Conservation (phyloP, 2,329 filamentous ascomycete species). For the Penicillium sumatraense region DNA sequence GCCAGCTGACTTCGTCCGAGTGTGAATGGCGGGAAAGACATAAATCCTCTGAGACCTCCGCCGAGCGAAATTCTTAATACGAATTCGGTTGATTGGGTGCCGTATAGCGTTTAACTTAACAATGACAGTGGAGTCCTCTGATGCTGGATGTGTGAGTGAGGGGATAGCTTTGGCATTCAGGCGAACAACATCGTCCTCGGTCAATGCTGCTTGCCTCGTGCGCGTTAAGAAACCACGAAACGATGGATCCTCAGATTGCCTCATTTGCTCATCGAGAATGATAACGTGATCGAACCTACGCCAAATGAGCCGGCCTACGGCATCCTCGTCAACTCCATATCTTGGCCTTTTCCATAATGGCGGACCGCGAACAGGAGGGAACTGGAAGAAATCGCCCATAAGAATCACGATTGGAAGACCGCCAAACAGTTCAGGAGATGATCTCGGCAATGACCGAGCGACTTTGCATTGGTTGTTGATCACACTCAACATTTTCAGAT, state of each 20-base stretch:
- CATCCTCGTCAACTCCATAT: not conserved
- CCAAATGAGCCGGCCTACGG: not conserved
- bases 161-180: not conserved
- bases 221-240: not conserved
- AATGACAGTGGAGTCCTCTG: not conserved
- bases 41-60: not conserved
- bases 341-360: not conserved
- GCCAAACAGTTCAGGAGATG: not conserved
- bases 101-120: not conserved
- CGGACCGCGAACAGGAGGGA: not conserved
- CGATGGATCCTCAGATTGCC: not conserved
- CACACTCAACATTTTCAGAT: not conserved
- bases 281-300: not conserved
- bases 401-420: slow-evolving; percentile 1
- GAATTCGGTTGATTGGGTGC: not conserved
- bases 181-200: not conserved
- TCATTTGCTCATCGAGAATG: slow-evolving; percentile 5
- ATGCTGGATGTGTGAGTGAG: not conserved
- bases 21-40: not conserved
- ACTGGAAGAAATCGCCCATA: slow-evolving; percentile 7
- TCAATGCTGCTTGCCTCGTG: not conserved
- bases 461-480: not conserved
- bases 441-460: not conserved
- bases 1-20: not conserved
- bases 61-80: not conserved